Base-by-base conservation (phyloP, 257 asterid species). In the Scutellaria baicalensis region DNA sequence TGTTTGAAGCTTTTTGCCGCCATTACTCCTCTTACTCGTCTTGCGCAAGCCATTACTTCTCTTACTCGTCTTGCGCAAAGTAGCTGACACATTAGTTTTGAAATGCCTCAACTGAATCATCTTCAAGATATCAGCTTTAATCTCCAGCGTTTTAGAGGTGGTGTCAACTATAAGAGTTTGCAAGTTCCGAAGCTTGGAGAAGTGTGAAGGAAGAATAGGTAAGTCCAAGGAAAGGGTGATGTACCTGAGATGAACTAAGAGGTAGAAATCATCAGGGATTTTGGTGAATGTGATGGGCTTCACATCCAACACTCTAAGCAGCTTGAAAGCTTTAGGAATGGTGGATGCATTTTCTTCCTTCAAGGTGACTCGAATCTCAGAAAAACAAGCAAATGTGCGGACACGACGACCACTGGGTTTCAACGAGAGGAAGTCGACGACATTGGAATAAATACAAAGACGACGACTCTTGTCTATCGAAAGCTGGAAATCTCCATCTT, bases 121-220 rank as follows among this genome's bases (percentile, higher is more conserved):
- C 9, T 31, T 66, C 73, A 74, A 74, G 3, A 74, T 42, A 14
- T 77, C 80, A 0, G 68, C 72, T 40, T 48, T 77, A n/a, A 84
- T 62, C 0, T 74, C 80, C 1, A 86, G 78, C 6, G 68, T 66
- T 18, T 75, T 74, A 7, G 59, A 47, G 10, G 73, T 38, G 0
- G 93, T 87, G 12, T 80, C 75, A 8, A 84, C 72, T 17, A 81
- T 57, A 9, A 77, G 33, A 10, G 83, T 77, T 47, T 81, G 79
- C 7, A 71, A 13, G 60, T 81, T 74, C 73, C 68, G 57, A 0
- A 81, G 47, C n/a, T 45, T 60, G 14, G 80, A 74, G 18, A 77
- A 33, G 42, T 14, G 35, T 2, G 12, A 21, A 16, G 85, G 85
- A 36, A 81, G 62, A 44, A 72, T 11, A 6, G 21, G 43, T 33